phyloP scores from a whole-genome alignment of 2,329 filamentous ascomycete species.

The Mycosphaerella sp. region DNA sequence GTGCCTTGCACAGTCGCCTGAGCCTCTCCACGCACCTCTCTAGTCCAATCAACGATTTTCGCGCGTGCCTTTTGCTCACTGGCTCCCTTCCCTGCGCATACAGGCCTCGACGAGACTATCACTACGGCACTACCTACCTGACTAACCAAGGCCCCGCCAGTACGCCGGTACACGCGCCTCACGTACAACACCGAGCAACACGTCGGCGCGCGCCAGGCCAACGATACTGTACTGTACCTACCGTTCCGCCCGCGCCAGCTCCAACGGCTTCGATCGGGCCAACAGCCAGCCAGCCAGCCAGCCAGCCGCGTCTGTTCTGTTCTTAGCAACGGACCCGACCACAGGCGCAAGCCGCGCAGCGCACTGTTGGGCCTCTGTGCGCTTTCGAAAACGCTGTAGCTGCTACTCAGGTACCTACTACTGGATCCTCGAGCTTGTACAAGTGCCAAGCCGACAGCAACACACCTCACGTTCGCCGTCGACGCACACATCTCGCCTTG shows the following conservation, averaged over 20 bases:
- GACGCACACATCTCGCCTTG: constrained; percentile 5
- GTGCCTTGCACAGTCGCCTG: not conserved
- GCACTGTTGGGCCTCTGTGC: constrained; percentile 1
- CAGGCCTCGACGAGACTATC: constrained; percentile 7
- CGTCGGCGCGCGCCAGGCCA: not conserved
- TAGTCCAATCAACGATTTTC: not conserved
- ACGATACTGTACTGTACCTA: too few relatives aligned
- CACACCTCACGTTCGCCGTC: not conserved
- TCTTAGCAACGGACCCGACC: not conserved
- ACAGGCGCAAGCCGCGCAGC: not conserved
- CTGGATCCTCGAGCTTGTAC: not conserved
- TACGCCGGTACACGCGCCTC: constrained; percentile 8
- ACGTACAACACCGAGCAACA: constrained; percentile 4
- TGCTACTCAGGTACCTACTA: not conserved
- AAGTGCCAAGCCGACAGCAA: constrained; percentile 3
- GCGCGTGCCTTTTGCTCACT: constrained; percentile 1
- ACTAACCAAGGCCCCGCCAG: constrained; percentile 5
- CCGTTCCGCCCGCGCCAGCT: constrained; percentile 1
- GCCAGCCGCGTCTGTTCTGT: not conserved
- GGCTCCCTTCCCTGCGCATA: constrained; percentile 1
- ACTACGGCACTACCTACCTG: too few relatives aligned
- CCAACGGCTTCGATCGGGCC: not conserved
- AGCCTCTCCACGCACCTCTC: not conserved
- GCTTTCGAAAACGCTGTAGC: not conserved
- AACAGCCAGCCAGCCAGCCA: not conserved